Base-by-base conservation (phyloP, 106 monocot species). In the Alisma plantagoaquatica region DNA sequence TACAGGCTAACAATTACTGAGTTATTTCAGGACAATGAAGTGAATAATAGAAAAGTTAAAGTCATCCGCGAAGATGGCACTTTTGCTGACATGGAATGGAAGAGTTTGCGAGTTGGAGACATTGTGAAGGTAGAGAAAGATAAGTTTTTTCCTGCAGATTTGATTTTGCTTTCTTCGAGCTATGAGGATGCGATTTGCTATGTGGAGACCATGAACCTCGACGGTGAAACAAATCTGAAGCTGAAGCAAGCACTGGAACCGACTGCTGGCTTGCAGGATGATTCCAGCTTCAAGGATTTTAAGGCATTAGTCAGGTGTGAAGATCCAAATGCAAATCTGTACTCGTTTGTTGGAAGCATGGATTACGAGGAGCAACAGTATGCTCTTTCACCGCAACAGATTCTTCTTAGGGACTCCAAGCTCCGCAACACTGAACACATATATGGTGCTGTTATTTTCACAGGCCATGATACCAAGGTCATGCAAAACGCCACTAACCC, bases 201-300 rank as follows among this genome's bases (percentile, higher is more conserved):
- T 66, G 90, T 84, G 10, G 90, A 91, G 66, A 91, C 90, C n/a
- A 84, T 81, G 84, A 91, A 91, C 62, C 77, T 91, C 14, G 90
- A 91, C 25, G 90, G 90, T 41, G 90, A 91, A 53, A 91, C 90
- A 5, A 91, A 91, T 61, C 62, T 91, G 61, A 91, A 91, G 57
- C 17, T 91, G 47, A 91, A 91, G 48, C 90, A 91, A 33, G 43
- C 84, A 1, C 28, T 84, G 33, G 84, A 91, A 33, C 65, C 57
- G 26, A 84, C 90, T 56, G 74, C 77, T 3, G 29, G 30, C 17
- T 61, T 48, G n/a, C 60, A 61, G 22, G 47, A 48, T 10, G 45
- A 61, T 47, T 47, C 60, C 0, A 31, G 29, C 24, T 61, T 61
- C 47, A 45, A 31, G 31, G 10, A 23, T 19, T 32, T 61, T 30